Conservation (phyloP, 768 basidiomycete genomes). For the Piloderma croceum region DNA sequence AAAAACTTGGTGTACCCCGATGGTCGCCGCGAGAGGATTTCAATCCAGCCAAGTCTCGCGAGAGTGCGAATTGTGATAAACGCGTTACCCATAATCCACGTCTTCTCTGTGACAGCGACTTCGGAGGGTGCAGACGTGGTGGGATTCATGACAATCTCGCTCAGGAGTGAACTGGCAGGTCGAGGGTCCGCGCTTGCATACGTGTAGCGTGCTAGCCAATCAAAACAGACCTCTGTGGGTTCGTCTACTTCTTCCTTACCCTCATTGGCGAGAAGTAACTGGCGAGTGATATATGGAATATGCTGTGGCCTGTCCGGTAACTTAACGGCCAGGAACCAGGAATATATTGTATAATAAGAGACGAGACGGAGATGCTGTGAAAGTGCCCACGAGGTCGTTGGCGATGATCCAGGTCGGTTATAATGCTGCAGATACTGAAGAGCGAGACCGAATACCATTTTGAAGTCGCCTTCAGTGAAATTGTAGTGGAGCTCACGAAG, state of each 20-base stretch:
- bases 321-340: constrained; percentile 90
- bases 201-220: constrained; percentile 93
- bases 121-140: constrained; percentile 29
- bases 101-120: constrained; percentile 52
- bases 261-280: constrained; percentile 82
- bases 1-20: constrained; percentile 86
- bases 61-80: constrained; percentile 78
- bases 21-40: constrained; percentile 76
- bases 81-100: constrained; percentile 83
- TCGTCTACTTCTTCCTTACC: constrained; percentile 71
- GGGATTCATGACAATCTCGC: constrained; percentile 71
- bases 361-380: constrained; percentile 88
- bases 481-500: constrained; percentile 77
- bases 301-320: constrained; percentile 76
- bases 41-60: constrained; percentile 78
- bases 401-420: constrained; percentile 54
- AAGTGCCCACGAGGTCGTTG: constrained; percentile 74
- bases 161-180: constrained; percentile 73
- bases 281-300: constrained; percentile 80
- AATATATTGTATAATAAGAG: constrained; percentile 86
- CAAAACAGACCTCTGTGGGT: constrained; percentile 93
- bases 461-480: constrained; percentile 86
- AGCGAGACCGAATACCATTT: constrained; percentile 91
- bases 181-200: constrained; percentile 92
- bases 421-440: constrained; percentile 91